Evolutionary conservation across 1,284 basidiomycete species (phyloP).

Genomic region (Cutaneotrichosporon sp.): DNA sequence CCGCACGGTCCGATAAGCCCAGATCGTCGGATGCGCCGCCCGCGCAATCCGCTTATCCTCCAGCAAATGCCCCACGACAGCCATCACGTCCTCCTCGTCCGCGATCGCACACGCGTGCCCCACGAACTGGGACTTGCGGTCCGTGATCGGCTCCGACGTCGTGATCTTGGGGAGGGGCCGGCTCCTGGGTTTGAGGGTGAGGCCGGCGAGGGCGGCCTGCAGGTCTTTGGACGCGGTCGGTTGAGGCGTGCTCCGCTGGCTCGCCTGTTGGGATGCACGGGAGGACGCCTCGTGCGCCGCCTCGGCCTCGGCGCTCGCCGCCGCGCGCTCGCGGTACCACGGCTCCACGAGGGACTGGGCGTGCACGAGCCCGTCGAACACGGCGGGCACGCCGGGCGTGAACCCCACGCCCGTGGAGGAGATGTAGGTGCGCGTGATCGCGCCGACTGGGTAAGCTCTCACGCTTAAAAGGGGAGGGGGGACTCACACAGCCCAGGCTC

Average conservation of each 20-base stretch:
- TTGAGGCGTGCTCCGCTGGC: background rate
- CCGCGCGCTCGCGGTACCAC: conserved; percentile 72
- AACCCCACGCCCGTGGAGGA: conserved; percentile 73
- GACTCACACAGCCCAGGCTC: conserved; percentile 50
- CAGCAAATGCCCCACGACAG: conserved; percentile 70
- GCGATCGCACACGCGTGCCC: conserved; percentile 78
- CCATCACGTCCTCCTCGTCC: conserved; percentile 73
- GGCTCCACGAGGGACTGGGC: conserved; percentile 65
- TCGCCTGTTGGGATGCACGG: background rate
- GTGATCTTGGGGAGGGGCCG: conserved; percentile 56
- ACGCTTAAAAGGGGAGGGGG: background rate
- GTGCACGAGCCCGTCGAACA: conserved; percentile 83
- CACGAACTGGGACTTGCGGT: conserved; percentile 79
- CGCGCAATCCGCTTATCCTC: conserved; percentile 62
- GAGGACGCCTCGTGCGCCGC: conserved; percentile 60
- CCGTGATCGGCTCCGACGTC: conserved; percentile 72
- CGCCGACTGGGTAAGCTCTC: conserved; percentile 58
- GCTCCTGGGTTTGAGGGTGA: background rate
- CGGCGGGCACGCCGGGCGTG: conserved; percentile 70
- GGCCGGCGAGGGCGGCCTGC: too few species aligned
- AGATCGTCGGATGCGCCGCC: conserved; percentile 84
- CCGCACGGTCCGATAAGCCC: conserved; percentile 62
- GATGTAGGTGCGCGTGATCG: conserved; percentile 77
- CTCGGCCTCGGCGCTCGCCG: conserved; percentile 61
- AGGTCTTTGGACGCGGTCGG: background rate